Base-by-base conservation (phyloP, 108 stramenopile species). In the Heterococcus sp. region DNA sequence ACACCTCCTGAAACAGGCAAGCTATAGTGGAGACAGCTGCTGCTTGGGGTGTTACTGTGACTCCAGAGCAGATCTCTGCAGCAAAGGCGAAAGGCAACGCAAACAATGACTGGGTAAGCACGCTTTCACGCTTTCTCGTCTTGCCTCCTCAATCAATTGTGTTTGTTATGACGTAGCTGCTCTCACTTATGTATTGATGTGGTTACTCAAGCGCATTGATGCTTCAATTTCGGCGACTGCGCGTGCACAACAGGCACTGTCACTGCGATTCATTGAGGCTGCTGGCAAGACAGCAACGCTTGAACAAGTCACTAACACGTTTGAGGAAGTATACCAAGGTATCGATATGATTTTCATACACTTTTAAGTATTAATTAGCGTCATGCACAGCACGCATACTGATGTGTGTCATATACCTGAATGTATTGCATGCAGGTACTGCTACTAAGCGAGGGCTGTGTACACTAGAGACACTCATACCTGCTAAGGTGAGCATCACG, bases 61-160 rank as follows among this genome's bases (percentile, higher is more conserved):
- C 90, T 11, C 27, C 71, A 34, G 90, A 91, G 1, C 73, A 90
- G 5, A 89, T 95, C 31, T 75, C 84, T 2, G 89, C 84, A 29
- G 91, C 90, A 84, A 95, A 95, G 84, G 89, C 91, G 3, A 83
- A 85, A 68, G 95, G 95, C 35, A 91, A 91, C 2, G 89, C 92
- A 75, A 95, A 95, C 84, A 93, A 94, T 75, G 95, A 95, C 85
- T 95, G 95, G 95, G 90, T 92, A 35, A 34, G 85, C 46, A 58
- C 14, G 46, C 46, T 14, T 58, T 21, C n/a, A n/a, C n/a, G n/a
- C n/a, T n/a, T n/a, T n/a, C n/a, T n/a, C n/a, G n/a, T n/a, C n/a
- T n/a, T n/a, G n/a, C n/a, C n/a, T n/a, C n/a, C n/a, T n/a, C n/a
- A n/a, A n/a, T n/a, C n/a, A n/a, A n/a, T n/a, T n/a, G n/a, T n/a